Evolutionary conservation across 176 grass and related monocot genomes (phyloP).

Genomic region (Saccharum spontaneum): DNA sequence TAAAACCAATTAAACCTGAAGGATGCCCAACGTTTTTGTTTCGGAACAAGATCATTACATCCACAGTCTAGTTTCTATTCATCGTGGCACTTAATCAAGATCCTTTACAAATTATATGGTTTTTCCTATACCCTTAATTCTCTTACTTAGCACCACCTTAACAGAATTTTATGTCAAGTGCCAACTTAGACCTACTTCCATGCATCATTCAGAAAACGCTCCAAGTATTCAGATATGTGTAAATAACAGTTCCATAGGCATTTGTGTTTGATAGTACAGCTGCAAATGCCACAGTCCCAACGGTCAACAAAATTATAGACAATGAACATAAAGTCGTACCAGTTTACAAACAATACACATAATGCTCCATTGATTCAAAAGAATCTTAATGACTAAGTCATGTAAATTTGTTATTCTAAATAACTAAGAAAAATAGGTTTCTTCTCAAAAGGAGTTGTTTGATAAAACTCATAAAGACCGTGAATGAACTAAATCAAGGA

Average conservation of each 20-base stretch:
- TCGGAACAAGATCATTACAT: not conserved
- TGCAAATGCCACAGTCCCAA: not conserved
- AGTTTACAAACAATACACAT: not conserved
- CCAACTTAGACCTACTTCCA: not conserved
- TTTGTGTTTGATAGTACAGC: not conserved
- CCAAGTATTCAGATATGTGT: too few relatives aligned
- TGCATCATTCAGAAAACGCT: not conserved
- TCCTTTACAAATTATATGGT: not conserved
- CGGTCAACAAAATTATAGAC: not conserved
- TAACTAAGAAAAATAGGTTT: too few relatives aligned
- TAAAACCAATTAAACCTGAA: not conserved
- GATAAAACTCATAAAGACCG: too few relatives aligned
- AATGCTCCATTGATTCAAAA: too few relatives aligned
- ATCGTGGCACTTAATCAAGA: not conserved
- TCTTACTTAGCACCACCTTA: not conserved
- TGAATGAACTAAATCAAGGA: too few relatives aligned
- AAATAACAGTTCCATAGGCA: not conserved
- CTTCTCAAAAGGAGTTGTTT: too few relatives aligned
- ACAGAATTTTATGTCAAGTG: not conserved
- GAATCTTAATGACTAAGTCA: too few relatives aligned
- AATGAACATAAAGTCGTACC: not conserved
- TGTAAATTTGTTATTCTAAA: too few relatives aligned
- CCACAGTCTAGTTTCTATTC: not conserved
- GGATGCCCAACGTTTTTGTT: not conserved
- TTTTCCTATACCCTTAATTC: not conserved